These are phyloP conservation scores for Tetragonia tetragonoides DNA, from an alignment of 148 eudicot species.

Conservation along the genomic window DNA sequence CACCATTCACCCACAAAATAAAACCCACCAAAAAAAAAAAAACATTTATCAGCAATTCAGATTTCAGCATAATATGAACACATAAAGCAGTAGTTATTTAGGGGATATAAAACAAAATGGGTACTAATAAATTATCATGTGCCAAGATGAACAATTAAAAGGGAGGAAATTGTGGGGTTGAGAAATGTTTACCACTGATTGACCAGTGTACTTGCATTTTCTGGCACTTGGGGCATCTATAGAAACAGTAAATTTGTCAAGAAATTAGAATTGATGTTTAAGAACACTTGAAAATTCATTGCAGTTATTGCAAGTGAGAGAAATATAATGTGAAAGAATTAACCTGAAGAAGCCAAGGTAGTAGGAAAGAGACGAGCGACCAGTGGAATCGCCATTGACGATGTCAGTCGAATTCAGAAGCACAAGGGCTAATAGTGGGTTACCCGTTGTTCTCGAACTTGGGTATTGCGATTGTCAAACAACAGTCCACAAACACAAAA, in stretches of 20 bases:
- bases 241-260: background rate
- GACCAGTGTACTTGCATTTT: constrained; percentile 52
- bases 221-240: constrained; percentile 23
- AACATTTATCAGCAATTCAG: background rate
- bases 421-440: background rate
- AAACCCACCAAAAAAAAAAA: constrained; percentile 1
- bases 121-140: constrained; percentile 5
- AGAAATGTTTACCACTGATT: constrained; percentile 42
- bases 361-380: constrained; percentile 19
- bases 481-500: too few species aligned
- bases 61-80: background rate
- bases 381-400: constrained; percentile 23
- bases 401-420: background rate
- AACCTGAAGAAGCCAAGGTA: constrained; percentile 24
- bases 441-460: background rate
- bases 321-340: background rate
- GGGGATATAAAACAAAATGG: background rate
- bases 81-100: background rate
- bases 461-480: too few species aligned
- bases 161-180: background rate
- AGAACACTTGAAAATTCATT: background rate
- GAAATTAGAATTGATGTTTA: background rate
- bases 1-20: constrained; percentile 5
- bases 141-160: background rate
- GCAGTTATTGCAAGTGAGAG: background rate